Evolutionary conservation across 805 yeast genomes (phyloP).

Genomic region (Wickerhamiella shivajii): DNA sequence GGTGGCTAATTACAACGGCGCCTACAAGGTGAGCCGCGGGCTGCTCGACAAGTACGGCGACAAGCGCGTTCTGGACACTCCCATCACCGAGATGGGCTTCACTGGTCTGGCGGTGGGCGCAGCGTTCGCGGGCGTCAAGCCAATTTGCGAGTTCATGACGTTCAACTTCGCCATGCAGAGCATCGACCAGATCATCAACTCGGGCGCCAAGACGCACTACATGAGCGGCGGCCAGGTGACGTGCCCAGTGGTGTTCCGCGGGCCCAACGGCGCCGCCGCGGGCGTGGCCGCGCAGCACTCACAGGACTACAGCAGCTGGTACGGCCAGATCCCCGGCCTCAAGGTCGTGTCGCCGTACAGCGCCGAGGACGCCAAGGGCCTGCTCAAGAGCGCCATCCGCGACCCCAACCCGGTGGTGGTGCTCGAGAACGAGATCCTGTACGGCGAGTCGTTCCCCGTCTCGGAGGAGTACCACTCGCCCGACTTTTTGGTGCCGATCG

Average conservation of each 20-base stretch:
- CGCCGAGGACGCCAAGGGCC: conserved; percentile 91
- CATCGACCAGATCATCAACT: conserved; percentile 94
- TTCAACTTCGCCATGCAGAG: conserved; percentile 99
- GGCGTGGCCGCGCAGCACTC: conserved; percentile 99
- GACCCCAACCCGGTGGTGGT: conserved; percentile 97
- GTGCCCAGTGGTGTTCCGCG: conserved; percentile 95
- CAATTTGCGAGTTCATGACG: conserved; percentile 97
- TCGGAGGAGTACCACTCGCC: conserved; percentile 78
- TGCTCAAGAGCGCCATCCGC: conserved; percentile 89
- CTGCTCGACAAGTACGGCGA: conserved; percentile 90
- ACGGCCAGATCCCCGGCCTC: conserved; percentile 94
- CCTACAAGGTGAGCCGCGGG: conserved; percentile 94
- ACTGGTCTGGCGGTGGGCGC: conserved; percentile 92
- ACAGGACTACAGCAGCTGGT: conserved; percentile 96
- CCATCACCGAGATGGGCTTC: conserved; percentile 99
- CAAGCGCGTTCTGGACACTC: conserved; percentile 86
- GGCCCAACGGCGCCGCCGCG: conserved; percentile 99
- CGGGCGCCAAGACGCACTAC: conserved; percentile 96
- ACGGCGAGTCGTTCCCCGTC: conserved; percentile 82
- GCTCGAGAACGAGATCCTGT: conserved; percentile 88
- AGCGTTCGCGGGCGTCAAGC: conserved; percentile 90
- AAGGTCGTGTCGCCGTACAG: conserved; percentile 93
- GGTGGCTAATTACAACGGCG: conserved; percentile 98
- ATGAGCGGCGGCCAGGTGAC: conserved; percentile 99
- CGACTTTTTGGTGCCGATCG: conserved; percentile 85